A percentile compares a stretch with the other conserved stretches of the same genome.
phyloP scores from a whole-genome alignment of 306 rosid species.

The Leucaena leucocephala region DNA sequence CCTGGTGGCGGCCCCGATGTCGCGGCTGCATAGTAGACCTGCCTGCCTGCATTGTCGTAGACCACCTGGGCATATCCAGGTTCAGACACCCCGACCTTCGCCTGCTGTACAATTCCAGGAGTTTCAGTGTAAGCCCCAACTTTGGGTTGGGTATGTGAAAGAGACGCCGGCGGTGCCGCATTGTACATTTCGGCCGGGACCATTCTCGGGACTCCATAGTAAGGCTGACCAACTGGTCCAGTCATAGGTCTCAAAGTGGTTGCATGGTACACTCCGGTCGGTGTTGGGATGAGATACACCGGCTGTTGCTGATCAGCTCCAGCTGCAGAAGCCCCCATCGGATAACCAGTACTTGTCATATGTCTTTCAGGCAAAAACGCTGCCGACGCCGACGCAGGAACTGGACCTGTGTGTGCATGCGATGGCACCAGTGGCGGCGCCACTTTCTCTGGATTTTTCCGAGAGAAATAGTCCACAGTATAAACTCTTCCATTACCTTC shows the following conservation, averaged over 20 bases:
- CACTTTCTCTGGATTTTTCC: conserved; percentile 48
- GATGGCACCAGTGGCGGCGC: conserved; percentile 42
- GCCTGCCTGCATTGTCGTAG: conserved; percentile 51
- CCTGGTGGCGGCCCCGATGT: conserved; percentile 25
- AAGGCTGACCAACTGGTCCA: conserved; percentile 59
- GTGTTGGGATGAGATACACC: conserved; percentile 65
- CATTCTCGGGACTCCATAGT: conserved; percentile 61
- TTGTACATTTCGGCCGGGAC: conserved; percentile 46
- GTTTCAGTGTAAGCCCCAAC: conserved; percentile 40
- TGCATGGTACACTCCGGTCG: conserved; percentile 66
- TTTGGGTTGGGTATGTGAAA: conserved; percentile 41
- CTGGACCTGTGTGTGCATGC: conserved; percentile 28
- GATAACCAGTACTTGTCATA: conserved; percentile 48
- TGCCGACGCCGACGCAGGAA: conserved; percentile 35
- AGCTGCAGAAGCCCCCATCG: conserved; percentile 31
- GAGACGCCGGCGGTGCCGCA: conserved; percentile 35
- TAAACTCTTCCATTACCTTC: conserved; percentile 50
- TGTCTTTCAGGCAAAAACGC: conserved; percentile 56
- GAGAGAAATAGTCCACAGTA: conserved; percentile 48
- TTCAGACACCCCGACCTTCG: conserved; percentile 38
- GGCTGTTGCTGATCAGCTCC: conserved; percentile 55
- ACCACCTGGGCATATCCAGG: conserved; percentile 54
- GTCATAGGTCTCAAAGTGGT: conserved; percentile 48
- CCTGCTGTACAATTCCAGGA: conserved; percentile 40
- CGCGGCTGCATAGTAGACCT: conserved; percentile 51